phyloP scores from a whole-genome alignment of 805 yeast species.

The Saccharomycopsis oosterbeekiorum region DNA sequence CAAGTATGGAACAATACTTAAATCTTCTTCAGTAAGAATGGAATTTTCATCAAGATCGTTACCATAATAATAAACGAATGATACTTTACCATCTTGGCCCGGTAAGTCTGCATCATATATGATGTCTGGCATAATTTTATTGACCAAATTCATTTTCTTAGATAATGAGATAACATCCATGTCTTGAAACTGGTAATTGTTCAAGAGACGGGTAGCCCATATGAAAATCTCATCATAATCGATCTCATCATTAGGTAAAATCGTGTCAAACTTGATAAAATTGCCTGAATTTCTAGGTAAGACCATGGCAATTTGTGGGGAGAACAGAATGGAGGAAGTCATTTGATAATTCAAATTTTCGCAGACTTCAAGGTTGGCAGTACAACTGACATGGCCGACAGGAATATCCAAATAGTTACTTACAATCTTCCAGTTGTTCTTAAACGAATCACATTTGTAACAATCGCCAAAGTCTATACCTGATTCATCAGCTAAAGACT shows the following conservation, averaged over 20 bases:
- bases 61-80: slow-evolving; percentile 47
- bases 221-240: slow-evolving; percentile 26
- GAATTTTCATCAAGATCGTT: slow-evolving; percentile 26
- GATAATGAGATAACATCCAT: slow-evolving; percentile 20
- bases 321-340: background rate
- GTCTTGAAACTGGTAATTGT: slow-evolving; percentile 34
- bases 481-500: slow-evolving; percentile 21
- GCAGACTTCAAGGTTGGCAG: slow-evolving; percentile 41
- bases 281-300: slow-evolving; percentile 43
- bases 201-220: slow-evolving; percentile 35
- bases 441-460: slow-evolving; percentile 40
- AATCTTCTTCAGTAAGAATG: slow-evolving; percentile 43
- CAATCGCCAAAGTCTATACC: slow-evolving; percentile 35
- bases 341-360: slow-evolving; percentile 34
- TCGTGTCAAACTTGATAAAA: slow-evolving; percentile 33
- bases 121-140: slow-evolving; percentile 25
- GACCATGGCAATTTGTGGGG: slow-evolving; percentile 40
- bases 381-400: slow-evolving; percentile 55
- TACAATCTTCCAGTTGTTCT: slow-evolving; percentile 48
- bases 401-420: slow-evolving; percentile 38
- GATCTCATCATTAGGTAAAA: slow-evolving; percentile 24
- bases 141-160: slow-evolving; percentile 23
- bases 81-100: slow-evolving; percentile 31
- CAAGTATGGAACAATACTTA: slow-evolving; percentile 47
- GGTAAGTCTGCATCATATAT: slow-evolving; percentile 23